Base-by-base conservation (phyloP, 176 grass and related monocot species). In the Tuctoria greenei region DNA sequence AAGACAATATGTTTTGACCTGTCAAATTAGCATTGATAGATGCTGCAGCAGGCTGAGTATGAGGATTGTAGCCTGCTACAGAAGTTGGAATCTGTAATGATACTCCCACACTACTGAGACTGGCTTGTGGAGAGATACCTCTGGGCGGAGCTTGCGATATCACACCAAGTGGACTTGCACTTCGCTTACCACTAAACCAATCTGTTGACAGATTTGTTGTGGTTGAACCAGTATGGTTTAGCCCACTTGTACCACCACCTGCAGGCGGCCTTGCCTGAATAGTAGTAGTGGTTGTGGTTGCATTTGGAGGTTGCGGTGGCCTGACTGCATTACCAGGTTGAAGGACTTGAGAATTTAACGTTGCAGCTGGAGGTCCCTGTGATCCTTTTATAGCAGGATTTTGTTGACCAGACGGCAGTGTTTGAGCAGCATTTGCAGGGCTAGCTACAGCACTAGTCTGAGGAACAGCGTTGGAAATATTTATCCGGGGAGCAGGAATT, bases 401-500 rank as follows among this genome's bases (percentile, higher is more conserved):
- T 69, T 89, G 87, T 68, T 88, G 91, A 76, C 47, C 35, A 82
- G 85, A 68, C 56, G 25, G 64, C 58, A 36, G 51, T 78, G 69
- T 77, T 74, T 91, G 88, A 79, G 79, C 77, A 10, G 79, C 54
- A 52, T 70, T 72, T 11, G 10, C 35, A 18, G 80, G 52, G 64
- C 45, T 90, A 57, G 37, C 1, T 44, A 83, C 74, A 56, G 26
- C 64, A 6, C 46, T 74, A 64, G 63, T 17, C 42, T 78, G 74
- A 74, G 88, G 74, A 76, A 10, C 57, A 43, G 73, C 5, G 3
- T 69, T 70, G 9, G 79, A 54, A 78, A 82, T 38, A 74, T 90
- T 90, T 71, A 99, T 92, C 82, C 64, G 85, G 24, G 95, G 92
- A 72, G 92, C 84, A 62, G 95, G 95, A 64, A 99, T 99, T 86